Evolutionary conservation across 2,329 filamentous ascomycete genomes (phyloP), one percentile per base, ranked within the genome.

Genomic region (Xylariaceae sp.): DNA sequence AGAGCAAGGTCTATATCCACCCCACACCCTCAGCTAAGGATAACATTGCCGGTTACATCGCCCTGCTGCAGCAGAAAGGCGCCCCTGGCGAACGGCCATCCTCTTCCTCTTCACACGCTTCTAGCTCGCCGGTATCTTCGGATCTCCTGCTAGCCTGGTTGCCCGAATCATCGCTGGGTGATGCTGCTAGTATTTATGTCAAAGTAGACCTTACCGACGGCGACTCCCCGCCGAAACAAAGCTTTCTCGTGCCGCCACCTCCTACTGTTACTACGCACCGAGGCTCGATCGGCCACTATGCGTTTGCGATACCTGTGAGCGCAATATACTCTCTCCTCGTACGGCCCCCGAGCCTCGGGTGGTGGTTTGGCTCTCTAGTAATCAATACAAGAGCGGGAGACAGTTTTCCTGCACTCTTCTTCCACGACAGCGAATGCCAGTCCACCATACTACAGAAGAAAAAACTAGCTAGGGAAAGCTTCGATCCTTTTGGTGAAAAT

Each of bases 1-100:
- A 99, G 77, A 97, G 92, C 87, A 99, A 97, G 81, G 94, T 99
- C 70, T 99, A 97, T 70, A 87, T 99, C 36, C 94, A 99, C 72
- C 94, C 94, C 1, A 92, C 92, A 1, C 89, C 93, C 1, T 95
- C 91, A 0, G 83, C 92, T 51, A 96, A 92, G 76, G 94, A 99
- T 77, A 99, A 99, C 63, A 95, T 99, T 50, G 79, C 91, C 3
- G 94, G 94, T 39, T 99, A 94, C 71, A 87, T 99, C 63, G 93
- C 94, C 15, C 81, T 99, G 2, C 80, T 99, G 11, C 91, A 99
- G 72, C 93, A 99, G 70, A 96, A 95, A 70, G 79, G 80, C 0
- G 70, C 75, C 26, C 69, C 52, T 47, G 65, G 60, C 51, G 69
- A 67, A 37, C 63, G 77, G 29, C 70, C 79, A 46, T 72, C 81